A percentile compares a stretch with the other conserved stretches of the same genome.
Evolutionary conservation across 441 rosid genomes (phyloP).

Genomic region (Cnidoscolus chayamansa): DNA sequence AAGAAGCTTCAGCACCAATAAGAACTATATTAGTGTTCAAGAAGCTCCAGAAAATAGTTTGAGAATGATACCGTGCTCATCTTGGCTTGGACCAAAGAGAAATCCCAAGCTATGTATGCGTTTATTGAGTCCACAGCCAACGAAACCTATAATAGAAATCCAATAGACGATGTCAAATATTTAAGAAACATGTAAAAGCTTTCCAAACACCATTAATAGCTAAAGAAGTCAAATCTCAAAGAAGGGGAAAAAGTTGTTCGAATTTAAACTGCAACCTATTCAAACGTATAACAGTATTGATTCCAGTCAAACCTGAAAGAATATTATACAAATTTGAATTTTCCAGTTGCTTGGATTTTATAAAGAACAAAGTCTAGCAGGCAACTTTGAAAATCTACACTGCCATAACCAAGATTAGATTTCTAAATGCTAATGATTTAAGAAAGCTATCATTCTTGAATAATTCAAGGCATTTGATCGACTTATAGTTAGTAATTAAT

Average conservation of each 20-base stretch:
- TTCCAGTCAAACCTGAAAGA: slow-evolving; percentile 12
- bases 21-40: background rate
- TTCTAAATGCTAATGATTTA: background rate
- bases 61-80: slow-evolving; percentile 58
- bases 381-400: background rate
- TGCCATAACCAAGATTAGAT: background rate
- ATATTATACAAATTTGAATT: background rate
- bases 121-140: slow-evolving; percentile 77
- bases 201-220: slow-evolving; percentile 1
- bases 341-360: slow-evolving; percentile 1
- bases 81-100: slow-evolving; percentile 77
- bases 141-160: slow-evolving; percentile 47
- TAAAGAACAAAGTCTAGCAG: background rate
- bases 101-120: slow-evolving; percentile 97
- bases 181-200: background rate
- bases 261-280: background rate
- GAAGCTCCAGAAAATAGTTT: slow-evolving; percentile 12
- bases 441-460: background rate
- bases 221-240: background rate
- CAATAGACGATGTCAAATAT: slow-evolving; percentile 3
- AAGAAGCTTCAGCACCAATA: background rate
- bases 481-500: background rate
- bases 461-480: background rate
- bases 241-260: background rate
- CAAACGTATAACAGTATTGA: background rate